Conservation (phyloP, 1,139 yeast species). For the Nakaseomyces glabratus region DNA sequence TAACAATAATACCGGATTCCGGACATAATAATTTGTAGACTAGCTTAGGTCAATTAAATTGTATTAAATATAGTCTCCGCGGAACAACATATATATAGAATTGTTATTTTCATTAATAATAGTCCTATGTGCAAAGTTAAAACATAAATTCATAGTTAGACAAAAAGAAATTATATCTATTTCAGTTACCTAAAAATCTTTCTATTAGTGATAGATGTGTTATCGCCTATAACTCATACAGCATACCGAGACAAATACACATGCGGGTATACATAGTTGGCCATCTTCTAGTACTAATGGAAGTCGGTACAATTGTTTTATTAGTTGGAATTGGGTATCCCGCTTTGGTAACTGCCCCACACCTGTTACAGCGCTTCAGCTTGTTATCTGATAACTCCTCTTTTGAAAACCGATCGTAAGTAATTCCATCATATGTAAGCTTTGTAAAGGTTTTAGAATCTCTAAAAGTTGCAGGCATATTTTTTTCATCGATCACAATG, state of each 20-base stretch:
- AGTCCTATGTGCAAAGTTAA: too few species aligned
- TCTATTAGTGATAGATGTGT: too few species aligned
- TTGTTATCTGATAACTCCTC: slow-evolving; percentile 18
- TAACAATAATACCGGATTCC: too few species aligned
- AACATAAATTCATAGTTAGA: too few species aligned
- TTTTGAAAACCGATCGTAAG: slow-evolving; percentile 24
- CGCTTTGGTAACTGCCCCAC: slow-evolving; percentile 31
- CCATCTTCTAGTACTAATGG: slow-evolving; percentile 31
- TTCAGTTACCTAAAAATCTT: too few species aligned
- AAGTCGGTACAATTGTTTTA: slow-evolving; percentile 28
- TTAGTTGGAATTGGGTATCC: slow-evolving; percentile 27
- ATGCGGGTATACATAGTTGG: slow-evolving; percentile 30
- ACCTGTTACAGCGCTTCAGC: slow-evolving; percentile 30
- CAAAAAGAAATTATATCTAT: too few species aligned
- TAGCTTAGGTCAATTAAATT: too few species aligned
- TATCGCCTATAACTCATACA: slow-evolving; percentile 21
- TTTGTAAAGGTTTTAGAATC: slow-evolving; percentile 22
- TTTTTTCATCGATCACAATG: slow-evolving; percentile 20
- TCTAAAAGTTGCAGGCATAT: slow-evolving; percentile 12
- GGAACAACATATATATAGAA: too few species aligned
- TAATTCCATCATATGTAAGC: slow-evolving; percentile 26
- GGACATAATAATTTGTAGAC: too few species aligned
- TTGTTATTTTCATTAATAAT: too few species aligned
- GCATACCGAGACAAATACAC: slow-evolving; percentile 31
- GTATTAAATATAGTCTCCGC: too few species aligned